phyloP scores from a whole-genome alignment of 768 basidiomycete species.

The Mycena galopus region DNA sequence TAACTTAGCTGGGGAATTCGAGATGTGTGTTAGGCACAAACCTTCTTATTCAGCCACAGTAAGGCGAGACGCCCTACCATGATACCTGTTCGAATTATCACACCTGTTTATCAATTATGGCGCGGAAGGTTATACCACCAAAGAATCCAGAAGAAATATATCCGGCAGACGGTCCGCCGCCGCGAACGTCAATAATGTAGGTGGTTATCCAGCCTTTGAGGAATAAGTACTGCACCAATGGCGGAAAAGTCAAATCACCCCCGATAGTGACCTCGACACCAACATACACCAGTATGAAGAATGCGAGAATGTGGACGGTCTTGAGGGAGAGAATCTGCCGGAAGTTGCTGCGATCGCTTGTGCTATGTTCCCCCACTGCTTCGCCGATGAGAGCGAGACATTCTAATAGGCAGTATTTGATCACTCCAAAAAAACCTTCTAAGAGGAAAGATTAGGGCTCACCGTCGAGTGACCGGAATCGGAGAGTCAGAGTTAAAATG shows the following conservation, averaged over 20 bases:
- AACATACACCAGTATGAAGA: constrained; percentile 61
- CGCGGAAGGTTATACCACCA: constrained; percentile 7
- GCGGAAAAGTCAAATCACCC: constrained; percentile 44
- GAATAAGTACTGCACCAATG: neutral
- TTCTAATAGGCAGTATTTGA: neutral
- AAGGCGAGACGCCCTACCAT: constrained; percentile 66
- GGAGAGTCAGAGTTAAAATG: constrained; percentile 42
- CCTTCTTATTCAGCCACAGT: constrained; percentile 68
- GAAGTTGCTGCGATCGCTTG: constrained; percentile 50
- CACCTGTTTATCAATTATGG: no score
- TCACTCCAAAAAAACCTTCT: neutral
- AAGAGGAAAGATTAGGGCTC: neutral
- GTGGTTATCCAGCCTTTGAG: constrained; percentile 67
- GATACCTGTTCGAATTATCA: constrained; percentile 54
- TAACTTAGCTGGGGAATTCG: neutral
- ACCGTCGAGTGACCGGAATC: constrained; percentile 47
- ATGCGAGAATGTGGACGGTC: constrained; percentile 59
- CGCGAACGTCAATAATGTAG: constrained; percentile 58
- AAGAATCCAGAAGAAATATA: constrained; percentile 67
- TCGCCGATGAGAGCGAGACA: constrained; percentile 38
- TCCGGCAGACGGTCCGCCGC: constrained; percentile 61
- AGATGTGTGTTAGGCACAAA: constrained; percentile 24
- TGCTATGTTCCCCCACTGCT: constrained; percentile 38
- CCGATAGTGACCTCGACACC: constrained; percentile 66
- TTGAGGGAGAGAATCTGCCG: constrained; percentile 59